A percentile compares a stretch with the other conserved stretches of the same genome.
These are phyloP conservation scores for Wickerhamiella kurtzmanii DNA, from an alignment of 805 yeast species.

Conservation along the genomic window DNA sequence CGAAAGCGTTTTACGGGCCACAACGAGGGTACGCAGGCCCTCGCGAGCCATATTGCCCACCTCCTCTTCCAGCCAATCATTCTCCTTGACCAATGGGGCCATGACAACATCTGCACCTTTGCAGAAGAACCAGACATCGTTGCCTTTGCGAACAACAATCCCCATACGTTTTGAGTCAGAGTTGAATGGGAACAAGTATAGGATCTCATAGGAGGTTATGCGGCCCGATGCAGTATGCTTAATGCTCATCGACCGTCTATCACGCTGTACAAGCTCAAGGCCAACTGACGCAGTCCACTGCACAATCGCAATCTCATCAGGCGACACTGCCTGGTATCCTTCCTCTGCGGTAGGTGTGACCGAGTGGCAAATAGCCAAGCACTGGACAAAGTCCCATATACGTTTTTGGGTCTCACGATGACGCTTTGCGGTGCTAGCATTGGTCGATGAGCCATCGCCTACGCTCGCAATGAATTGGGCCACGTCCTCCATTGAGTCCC, in stretches of 20 bases:
- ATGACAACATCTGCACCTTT: conserved; percentile 97
- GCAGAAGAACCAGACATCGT: conserved; percentile 68
- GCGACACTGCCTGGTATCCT: conserved; percentile 94
- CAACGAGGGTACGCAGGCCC: conserved; percentile 87
- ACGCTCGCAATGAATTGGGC: conserved; percentile 40
- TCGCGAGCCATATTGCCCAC: conserved; percentile 97
- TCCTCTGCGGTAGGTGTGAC: conserved; percentile 81
- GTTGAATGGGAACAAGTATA: conserved; percentile 84
- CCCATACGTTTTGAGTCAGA: conserved; percentile 98
- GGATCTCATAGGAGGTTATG: conserved; percentile 44
- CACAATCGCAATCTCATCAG: conserved; percentile 96
- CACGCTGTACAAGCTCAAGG: conserved; percentile 64
- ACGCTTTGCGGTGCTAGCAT: conserved; percentile 16
- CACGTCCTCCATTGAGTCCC: conserved; percentile 85
- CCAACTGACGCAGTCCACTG: conserved; percentile 83
- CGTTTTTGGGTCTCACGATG: conserved; percentile 57
- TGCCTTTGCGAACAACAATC: conserved; percentile 50
- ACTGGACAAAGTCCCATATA: conserved; percentile 66
- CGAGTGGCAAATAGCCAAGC: conserved; percentile 90
- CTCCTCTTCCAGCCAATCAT: conserved; percentile 97
- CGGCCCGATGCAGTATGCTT: conserved; percentile 44
- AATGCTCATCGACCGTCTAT: conserved; percentile 59
- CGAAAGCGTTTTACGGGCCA: conserved; percentile 68
- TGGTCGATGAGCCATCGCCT: conserved; percentile 1
- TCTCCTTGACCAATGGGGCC: conserved; percentile 65